These are phyloP conservation scores for Camellia lanceoleosa DNA, from an alignment of 148 eudicot genomes.

Conservation along the genomic window DNA sequence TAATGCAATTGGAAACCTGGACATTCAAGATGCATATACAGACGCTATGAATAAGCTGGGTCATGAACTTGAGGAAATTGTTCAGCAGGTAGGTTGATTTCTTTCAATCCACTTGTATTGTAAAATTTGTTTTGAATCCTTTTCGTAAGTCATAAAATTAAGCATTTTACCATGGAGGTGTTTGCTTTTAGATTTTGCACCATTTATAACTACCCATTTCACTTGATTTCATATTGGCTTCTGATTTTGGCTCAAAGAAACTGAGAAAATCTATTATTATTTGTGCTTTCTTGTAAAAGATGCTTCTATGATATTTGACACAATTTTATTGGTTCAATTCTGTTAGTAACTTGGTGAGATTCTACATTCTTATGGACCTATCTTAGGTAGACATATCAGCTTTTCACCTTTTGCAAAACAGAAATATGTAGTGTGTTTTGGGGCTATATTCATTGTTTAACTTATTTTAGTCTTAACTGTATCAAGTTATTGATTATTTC, in stretches of 20 bases:
- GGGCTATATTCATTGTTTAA: not conserved
- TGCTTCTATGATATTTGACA: not conserved
- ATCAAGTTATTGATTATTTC: not conserved
- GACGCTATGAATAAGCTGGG: conserved; percentile 85
- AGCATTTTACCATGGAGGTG: not conserved
- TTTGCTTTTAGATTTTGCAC: not conserved
- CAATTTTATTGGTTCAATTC: not conserved
- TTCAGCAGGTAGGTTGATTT: conserved; percentile 57
- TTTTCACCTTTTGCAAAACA: not conserved
- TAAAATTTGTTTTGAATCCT: not conserved
- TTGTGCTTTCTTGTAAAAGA: not conserved
- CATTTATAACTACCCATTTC: not conserved
- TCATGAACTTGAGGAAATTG: conserved; percentile 84
- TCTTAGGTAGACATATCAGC: not conserved
- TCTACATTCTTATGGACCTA: not conserved
- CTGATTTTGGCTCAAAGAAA: conserved; percentile 4
- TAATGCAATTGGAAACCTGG: conserved; percentile 91
- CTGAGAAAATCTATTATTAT: not conserved
- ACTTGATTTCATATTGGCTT: not conserved
- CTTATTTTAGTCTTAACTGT: not conserved
- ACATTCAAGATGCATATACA: conserved; percentile 77
- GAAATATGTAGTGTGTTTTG: not conserved
- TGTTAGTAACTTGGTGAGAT: not conserved
- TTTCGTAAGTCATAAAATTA: not conserved
- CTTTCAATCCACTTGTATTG: not conserved